Conservation (phyloP, 1,284 basidiomycete species). For the Boletellus sp. region DNA sequence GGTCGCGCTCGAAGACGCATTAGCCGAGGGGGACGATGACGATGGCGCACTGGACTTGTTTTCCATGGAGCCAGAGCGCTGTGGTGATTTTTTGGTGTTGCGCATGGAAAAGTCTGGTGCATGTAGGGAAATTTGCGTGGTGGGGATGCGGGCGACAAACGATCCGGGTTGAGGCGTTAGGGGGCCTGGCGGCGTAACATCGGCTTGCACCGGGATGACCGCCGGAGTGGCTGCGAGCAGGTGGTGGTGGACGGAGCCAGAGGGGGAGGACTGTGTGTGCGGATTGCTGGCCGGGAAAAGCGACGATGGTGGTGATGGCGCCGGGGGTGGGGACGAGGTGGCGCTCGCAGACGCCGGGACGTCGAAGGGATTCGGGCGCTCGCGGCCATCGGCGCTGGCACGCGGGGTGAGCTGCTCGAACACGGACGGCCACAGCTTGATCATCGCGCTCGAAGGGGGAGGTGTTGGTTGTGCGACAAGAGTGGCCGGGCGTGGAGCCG, state of each 20-base stretch:
- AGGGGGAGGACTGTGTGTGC: slow-evolving; percentile 12
- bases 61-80: slow-evolving; percentile 33
- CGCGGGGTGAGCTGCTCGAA: slow-evolving; percentile 74
- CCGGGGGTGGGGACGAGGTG: slow-evolving; percentile 25
- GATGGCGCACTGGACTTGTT: slow-evolving; percentile 38
- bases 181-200: slow-evolving; percentile 35
- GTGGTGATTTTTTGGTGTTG: slow-evolving; percentile 39
- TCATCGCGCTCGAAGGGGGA: slow-evolving; percentile 39
- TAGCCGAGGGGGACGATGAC: slow-evolving; percentile 42
- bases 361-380: slow-evolving; percentile 73
- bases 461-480: slow-evolving; percentile 13
- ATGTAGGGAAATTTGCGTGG: slow-evolving; percentile 74
- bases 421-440: slow-evolving; percentile 65
- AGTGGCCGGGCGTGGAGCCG: neutral
- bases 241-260: slow-evolving; percentile 36
- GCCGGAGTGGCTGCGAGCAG: slow-evolving; percentile 34
- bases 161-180: slow-evolving; percentile 40
- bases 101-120: slow-evolving; percentile 76
- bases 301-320: neutral
- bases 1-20: slow-evolving; percentile 25
- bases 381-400: slow-evolving; percentile 48
- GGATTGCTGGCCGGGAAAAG: slow-evolving; percentile 1
- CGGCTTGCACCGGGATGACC: slow-evolving; percentile 26
- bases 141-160: slow-evolving; percentile 59
- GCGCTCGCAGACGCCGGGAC: slow-evolving; percentile 25